Conservation (phyloP, 1,284 basidiomycete genomes). For the Kwoniella shivajii region DNA sequence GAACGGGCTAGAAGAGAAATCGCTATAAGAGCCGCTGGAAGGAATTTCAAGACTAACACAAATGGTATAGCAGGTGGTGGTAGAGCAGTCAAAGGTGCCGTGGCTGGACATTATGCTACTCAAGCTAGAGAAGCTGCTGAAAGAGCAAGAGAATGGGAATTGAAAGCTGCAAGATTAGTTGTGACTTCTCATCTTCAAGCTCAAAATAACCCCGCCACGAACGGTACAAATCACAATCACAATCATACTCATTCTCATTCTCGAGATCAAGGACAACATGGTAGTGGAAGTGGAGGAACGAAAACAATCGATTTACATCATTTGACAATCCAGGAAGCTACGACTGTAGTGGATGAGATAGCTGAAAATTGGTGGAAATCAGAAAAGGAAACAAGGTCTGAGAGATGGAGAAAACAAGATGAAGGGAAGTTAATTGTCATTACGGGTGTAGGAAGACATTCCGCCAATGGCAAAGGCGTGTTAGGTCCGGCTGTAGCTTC, state of each 20-base stretch:
- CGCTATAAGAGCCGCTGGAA: conserved; percentile 44
- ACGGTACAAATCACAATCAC: not conserved
- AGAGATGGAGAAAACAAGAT: conserved; percentile 76
- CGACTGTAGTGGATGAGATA: conserved; percentile 35
- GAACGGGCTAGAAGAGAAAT: conserved; percentile 35
- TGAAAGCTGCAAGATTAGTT: conserved; percentile 44
- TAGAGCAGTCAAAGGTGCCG: conserved; percentile 25
- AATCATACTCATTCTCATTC: not conserved
- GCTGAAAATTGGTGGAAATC: conserved; percentile 33
- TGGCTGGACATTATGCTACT: conserved; percentile 47
- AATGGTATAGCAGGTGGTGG: conserved; percentile 16
- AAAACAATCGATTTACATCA: conserved; percentile 47
- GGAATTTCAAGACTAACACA: conserved; percentile 27
- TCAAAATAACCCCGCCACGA: too few species aligned
- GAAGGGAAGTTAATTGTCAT: conserved; percentile 52
- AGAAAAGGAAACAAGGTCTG: conserved; percentile 47
- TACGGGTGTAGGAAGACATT: conserved; percentile 51
- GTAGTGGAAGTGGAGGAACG: not conserved
- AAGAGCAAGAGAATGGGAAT: conserved; percentile 38
- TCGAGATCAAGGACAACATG: not conserved
- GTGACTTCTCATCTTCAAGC: conserved; percentile 42
- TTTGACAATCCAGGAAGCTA: conserved; percentile 44
- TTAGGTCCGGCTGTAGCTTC: conserved; percentile 47
- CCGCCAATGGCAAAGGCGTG: conserved; percentile 41
- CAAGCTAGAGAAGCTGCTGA: conserved; percentile 42